Evolutionary conservation across 2,329 filamentous ascomycete species (phyloP).

Genomic region (Macrophomina phaseolina): DNA sequence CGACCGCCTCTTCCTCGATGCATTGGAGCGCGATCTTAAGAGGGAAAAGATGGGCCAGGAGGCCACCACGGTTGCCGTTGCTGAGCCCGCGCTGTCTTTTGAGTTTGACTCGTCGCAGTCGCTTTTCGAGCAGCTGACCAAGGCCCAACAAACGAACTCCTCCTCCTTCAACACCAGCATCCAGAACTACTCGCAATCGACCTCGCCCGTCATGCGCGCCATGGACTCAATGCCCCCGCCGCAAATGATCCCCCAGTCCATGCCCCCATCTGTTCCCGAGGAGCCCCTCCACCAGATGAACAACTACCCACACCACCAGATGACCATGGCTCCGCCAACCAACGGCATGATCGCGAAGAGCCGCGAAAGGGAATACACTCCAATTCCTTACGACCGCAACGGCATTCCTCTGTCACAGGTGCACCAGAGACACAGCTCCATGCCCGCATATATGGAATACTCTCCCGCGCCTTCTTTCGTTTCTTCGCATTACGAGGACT

Average conservation of each 20-base stretch:
- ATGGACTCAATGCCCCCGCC: conserved; percentile 95
- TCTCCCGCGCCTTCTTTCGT: conserved; percentile 97
- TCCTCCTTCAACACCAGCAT: conserved; percentile 89
- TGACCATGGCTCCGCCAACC: conserved; percentile 74
- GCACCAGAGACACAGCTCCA: conserved; percentile 95
- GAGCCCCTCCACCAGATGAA: conserved; percentile 66
- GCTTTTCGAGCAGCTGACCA: conserved; percentile 98
- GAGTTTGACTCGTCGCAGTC: conserved; percentile 99
- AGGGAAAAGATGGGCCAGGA: conserved; percentile 99
- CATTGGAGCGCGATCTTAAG: conserved; percentile 95
- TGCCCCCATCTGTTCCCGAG: conserved; percentile 61
- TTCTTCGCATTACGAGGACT: conserved; percentile 98
- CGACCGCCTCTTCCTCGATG: conserved; percentile 95
- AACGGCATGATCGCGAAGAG: conserved; percentile 77
- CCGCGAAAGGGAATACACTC: conserved; percentile 79
- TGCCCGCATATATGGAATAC: conserved; percentile 98
- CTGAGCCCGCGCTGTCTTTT: conserved; percentile 95
- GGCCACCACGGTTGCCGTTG: conserved; percentile 93
- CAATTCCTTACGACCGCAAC: conserved; percentile 87
- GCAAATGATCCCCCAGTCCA: conserved; percentile 72
- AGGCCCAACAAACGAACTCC: conserved; percentile 97
- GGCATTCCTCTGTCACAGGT: conserved; percentile 81
- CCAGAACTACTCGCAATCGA: conserved; percentile 74
- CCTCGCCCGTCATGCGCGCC: conserved; percentile 86
- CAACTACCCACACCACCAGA: conserved; percentile 71